A percentile compares a stretch with the other conserved stretches of the same genome.
Conservation (phyloP, 73 alveolate genomes). For the Symbiodinium pilosum region DNA sequence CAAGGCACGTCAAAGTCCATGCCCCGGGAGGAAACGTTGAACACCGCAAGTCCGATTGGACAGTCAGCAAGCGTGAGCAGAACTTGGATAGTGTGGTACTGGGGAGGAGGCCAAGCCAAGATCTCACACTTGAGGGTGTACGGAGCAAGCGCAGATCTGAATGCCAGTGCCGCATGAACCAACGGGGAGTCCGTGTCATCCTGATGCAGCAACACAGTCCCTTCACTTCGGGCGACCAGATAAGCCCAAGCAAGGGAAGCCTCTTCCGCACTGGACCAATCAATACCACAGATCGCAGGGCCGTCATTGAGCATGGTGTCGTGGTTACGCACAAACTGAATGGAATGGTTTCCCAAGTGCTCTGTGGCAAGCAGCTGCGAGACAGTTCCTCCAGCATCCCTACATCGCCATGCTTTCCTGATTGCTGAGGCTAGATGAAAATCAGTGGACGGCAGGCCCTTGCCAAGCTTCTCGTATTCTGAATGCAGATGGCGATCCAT, state of each 20-base stretch:
- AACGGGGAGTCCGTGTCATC: conserved; percentile 34
- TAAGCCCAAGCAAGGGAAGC: conserved; percentile 69
- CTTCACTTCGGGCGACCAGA: conserved; percentile 54
- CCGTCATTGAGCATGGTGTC: conserved; percentile 92
- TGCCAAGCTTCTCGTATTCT: conserved; percentile 68
- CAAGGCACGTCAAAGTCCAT: conserved; percentile 15
- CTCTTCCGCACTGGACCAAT: conserved; percentile 78
- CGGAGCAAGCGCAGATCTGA: conserved; percentile 35
- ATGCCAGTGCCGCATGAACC: conserved; percentile 64
- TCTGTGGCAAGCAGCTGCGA: conserved; percentile 39
- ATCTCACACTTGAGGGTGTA: conserved; percentile 39
- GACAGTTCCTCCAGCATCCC: conserved; percentile 6
- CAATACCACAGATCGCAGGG: conserved; percentile 67
- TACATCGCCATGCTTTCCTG: conserved; percentile 31
- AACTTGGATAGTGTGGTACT: conserved; percentile 31
- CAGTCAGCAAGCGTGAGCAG: conserved; percentile 56
- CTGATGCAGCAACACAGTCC: conserved; percentile 62
- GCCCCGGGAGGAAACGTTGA: conserved; percentile 20
- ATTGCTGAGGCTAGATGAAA: conserved; percentile 29
- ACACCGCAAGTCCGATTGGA: conserved; percentile 57
- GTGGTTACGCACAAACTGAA: conserved; percentile 88
- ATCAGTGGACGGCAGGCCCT: conserved; percentile 72
- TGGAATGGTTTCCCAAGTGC: conserved; percentile 21
- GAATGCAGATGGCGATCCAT: conserved; percentile 66
- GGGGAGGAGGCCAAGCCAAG: conserved; percentile 91